A percentile compares a stretch with the other conserved stretches of the same genome.
Conservation (phyloP, 1,139 yeast species). For the Kurtzmaniella quercitrusa region DNA sequence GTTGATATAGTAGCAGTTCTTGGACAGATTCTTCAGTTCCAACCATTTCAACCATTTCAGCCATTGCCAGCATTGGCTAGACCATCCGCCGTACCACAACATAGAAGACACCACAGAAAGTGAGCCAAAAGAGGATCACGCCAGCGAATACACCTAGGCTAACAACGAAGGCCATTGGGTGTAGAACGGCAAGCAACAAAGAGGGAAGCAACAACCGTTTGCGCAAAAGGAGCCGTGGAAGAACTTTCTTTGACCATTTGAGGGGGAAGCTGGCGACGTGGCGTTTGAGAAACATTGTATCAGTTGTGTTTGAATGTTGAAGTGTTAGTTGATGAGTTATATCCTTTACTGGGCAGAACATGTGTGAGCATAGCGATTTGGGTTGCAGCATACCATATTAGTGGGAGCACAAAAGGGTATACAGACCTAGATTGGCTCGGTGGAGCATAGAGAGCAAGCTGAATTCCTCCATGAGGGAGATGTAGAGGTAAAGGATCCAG, state of each 20-base stretch:
- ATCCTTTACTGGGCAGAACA: too few relatives aligned
- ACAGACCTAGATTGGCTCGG: too few relatives aligned
- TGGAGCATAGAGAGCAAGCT: too few relatives aligned
- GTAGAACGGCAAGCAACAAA: background rate
- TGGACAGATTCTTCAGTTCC: too few relatives aligned
- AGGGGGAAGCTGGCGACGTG: background rate
- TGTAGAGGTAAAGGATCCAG: too few relatives aligned
- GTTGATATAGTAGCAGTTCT: too few relatives aligned
- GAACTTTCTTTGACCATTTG: background rate
- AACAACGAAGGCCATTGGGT: background rate
- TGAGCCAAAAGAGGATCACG: background rate
- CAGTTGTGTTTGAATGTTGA: too few relatives aligned
- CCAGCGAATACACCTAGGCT: background rate
- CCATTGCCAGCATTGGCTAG: background rate
- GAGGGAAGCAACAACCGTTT: background rate
- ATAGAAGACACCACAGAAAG: background rate
- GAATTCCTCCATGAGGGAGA: too few relatives aligned
- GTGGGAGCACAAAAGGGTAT: too few relatives aligned
- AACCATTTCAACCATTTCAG: background rate
- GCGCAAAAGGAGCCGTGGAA: background rate
- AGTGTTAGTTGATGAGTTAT: too few relatives aligned
- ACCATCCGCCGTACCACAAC: background rate
- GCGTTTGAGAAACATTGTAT: background rate
- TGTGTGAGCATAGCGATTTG: too few relatives aligned
- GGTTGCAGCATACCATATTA: too few relatives aligned